Percentiles rank a stretch among this genome's conserved stretches.
Conservation (phyloP, 2,329 filamentous ascomycete species). For the Pseudocercospora crystallina region DNA sequence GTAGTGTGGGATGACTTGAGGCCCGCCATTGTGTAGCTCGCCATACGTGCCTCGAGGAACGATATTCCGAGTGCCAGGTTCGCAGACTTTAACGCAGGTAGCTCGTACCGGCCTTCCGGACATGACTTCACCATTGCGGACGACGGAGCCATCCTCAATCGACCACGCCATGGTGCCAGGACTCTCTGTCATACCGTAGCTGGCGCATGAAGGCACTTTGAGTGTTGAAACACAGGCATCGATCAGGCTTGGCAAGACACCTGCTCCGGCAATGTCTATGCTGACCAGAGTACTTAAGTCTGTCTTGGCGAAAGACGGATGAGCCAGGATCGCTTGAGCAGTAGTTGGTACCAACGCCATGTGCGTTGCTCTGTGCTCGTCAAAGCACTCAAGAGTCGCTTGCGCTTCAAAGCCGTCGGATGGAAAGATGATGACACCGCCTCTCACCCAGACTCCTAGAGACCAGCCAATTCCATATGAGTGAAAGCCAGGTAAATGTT, state of each 20-base stretch:
- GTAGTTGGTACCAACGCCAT: constrained; percentile 37
- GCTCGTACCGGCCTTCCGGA: constrained; percentile 46
- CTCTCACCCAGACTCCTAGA: constrained; percentile 31
- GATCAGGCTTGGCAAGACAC: constrained; percentile 37
- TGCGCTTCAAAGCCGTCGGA: constrained; percentile 34
- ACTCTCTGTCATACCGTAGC: constrained; percentile 50
- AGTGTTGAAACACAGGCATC: constrained; percentile 30
- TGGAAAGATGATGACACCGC: constrained; percentile 32
- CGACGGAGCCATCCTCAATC: constrained; percentile 31
- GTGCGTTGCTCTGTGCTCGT: constrained; percentile 34
- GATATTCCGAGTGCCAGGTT: constrained; percentile 27
- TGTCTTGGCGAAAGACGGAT: constrained; percentile 30
- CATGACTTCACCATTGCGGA: constrained; percentile 39
- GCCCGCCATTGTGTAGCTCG: constrained; percentile 35
- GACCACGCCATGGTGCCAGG: constrained; percentile 46
- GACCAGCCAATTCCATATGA: constrained; percentile 35
- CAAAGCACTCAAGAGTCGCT: constrained; percentile 35
- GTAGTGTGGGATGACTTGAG: constrained; percentile 32
- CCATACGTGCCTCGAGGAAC: constrained; percentile 32
- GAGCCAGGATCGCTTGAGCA: constrained; percentile 33
- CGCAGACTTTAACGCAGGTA: constrained; percentile 37
- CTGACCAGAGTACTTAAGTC: constrained; percentile 33
- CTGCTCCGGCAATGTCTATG: constrained; percentile 37
- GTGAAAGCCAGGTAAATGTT: constrained; percentile 35
- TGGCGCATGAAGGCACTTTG: constrained; percentile 32